These are phyloP conservation scores for Aciculoconidium aculeatum DNA, from an alignment of 805 yeast genomes.

Conservation along the genomic window DNA sequence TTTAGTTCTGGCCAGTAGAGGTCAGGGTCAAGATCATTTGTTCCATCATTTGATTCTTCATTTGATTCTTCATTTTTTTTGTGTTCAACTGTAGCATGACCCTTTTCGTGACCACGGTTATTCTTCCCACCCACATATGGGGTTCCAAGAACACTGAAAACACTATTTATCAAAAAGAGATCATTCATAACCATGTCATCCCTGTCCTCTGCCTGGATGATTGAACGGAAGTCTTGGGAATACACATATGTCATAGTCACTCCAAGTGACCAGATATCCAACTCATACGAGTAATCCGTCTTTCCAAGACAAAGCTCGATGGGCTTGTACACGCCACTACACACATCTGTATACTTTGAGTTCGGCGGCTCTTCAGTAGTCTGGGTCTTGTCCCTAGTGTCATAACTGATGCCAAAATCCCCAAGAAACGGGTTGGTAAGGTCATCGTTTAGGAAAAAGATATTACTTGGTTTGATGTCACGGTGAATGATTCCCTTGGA, in stretches of 20 bases:
- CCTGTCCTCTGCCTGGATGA: constrained; percentile 29
- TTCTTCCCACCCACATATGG: constrained; percentile 44
- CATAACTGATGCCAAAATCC: constrained; percentile 59
- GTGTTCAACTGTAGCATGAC: too few species aligned
- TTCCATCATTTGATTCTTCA: too few species aligned
- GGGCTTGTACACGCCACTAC: constrained; percentile 64
- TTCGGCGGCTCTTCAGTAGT: constrained; percentile 34
- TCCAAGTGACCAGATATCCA: constrained; percentile 74
- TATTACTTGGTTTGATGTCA: constrained; percentile 36
- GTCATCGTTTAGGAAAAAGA: constrained; percentile 20
- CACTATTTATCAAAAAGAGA: constrained; percentile 48
- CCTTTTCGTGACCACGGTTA: too few species aligned
- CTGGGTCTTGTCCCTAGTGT: constrained; percentile 11
- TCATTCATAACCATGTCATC: constrained; percentile 46
- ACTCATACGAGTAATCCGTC: constrained; percentile 43
- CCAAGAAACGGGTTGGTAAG: constrained; percentile 34
- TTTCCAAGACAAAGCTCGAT: constrained; percentile 68
- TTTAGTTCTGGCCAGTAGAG: constrained; percentile 34
- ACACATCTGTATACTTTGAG: constrained; percentile 48
- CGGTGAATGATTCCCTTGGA: constrained; percentile 32
- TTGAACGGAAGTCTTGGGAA: constrained; percentile 23
- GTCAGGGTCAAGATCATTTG: too few species aligned
- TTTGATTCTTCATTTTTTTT: too few species aligned
- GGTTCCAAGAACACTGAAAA: constrained; percentile 57
- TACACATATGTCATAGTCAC: constrained; percentile 52